phyloP scores from a whole-genome alignment of 371 early-diverging fungal species.

The Sporodiniella umbellata region DNA sequence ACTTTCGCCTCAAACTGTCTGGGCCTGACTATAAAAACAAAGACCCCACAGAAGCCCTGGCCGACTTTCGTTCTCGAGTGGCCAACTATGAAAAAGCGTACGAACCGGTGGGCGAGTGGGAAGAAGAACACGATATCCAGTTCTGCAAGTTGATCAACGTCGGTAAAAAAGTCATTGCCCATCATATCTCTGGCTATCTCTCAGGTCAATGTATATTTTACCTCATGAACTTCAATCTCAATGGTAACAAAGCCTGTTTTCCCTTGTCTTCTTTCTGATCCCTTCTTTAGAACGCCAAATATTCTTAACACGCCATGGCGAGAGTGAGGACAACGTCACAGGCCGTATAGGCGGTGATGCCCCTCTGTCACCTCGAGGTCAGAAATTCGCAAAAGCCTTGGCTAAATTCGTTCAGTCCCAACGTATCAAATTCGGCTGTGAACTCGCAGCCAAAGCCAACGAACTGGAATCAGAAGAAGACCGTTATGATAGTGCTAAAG shows the following conservation, averaged over 20 bases:
- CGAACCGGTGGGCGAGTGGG: constrained; percentile 73
- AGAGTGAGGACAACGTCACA: constrained; percentile 58
- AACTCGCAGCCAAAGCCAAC: constrained; percentile 24
- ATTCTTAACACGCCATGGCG: constrained; percentile 83
- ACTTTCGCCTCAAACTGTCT: constrained; percentile 77
- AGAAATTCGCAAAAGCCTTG: constrained; percentile 63
- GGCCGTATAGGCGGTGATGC: constrained; percentile 77
- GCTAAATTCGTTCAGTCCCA: constrained; percentile 59
- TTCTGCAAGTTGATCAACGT: constrained; percentile 85
- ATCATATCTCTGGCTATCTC: constrained; percentile 79
- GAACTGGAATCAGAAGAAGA: constrained; percentile 25
- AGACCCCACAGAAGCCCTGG: constrained; percentile 65
- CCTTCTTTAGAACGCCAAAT: constrained; percentile 62
- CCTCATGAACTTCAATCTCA: constrained; percentile 75
- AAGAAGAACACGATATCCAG: constrained; percentile 70
- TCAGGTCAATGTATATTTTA: constrained; percentile 85
- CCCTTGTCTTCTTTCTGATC: no score
- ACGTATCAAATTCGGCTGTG: constrained; percentile 38
- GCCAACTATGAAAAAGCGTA: constrained; percentile 83
- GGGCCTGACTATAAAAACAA: constrained; percentile 82
- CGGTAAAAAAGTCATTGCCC: constrained; percentile 80
- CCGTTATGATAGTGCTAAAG: constrained; percentile 12
- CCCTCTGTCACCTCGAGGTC: constrained; percentile 58
- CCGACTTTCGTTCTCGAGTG: constrained; percentile 76
- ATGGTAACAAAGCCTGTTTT: no score